Base-by-base conservation (phyloP, 495 filamentous ascomycete genomes). In the Lepraria neglecta region DNA sequence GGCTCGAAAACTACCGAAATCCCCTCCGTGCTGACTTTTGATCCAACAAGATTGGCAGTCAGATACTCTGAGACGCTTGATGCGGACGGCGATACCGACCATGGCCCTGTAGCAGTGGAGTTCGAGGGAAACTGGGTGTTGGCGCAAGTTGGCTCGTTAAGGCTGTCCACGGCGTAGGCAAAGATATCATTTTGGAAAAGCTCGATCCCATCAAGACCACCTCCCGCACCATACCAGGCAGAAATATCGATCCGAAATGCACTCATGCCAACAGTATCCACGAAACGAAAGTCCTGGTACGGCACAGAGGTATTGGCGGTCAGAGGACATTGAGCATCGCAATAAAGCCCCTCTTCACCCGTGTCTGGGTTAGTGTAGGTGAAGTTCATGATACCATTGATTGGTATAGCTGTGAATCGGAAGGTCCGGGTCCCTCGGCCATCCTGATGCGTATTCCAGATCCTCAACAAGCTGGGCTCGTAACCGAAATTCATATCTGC, bases 361-460 rank as follows among this genome's bases (percentile, higher is more conserved):
- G 87, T 86, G 1, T 74, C 78, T 0, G 87, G 83, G 69, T 96
- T 90, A 50, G 82, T 87, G 64, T 91, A 97, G 43, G 91, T 96
- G 65, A 98, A 80, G 71, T 97, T 97, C 88, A 97, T 90, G 69
- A 97, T 96, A 38, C 95, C 95, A 67, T 87, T 85, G 66, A 91
- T 83, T 6, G 91, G 90, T 35, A 91, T 73, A 21, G 88, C 85
- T 33, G 88, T 88, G 68, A 90, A 91, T 42, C 90, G 82, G 76
- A 89, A 98, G 17, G 83, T 83, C 72, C 87, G 85, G 9, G 94
- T 97, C 33, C 94, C 92, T 59, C 91, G 83, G 56, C 89, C 91
- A 70, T 91, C 84, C 55, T 85, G 78, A 63, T 90, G 86, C 11
- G 95, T 95, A 73, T 98, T 98, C 78, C 90, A 90, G 6, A 98